Evolutionary conservation across 2,329 filamentous ascomycete genomes (phyloP).

Genomic region (Elsinoe ampelina): DNA sequence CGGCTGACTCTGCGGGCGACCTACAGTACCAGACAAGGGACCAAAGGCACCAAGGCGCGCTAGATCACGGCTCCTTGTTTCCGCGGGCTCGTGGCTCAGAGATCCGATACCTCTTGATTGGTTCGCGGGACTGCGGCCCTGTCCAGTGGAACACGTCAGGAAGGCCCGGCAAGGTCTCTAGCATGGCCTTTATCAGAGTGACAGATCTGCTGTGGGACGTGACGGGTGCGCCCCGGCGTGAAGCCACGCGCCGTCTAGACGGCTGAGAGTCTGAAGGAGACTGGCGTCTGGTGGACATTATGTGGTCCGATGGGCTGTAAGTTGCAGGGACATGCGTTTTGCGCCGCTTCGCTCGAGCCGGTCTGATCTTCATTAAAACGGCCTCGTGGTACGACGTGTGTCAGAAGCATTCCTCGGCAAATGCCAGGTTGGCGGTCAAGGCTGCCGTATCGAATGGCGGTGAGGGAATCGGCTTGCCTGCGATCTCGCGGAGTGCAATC

Average conservation of each 20-base stretch:
- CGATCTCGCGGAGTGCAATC: background rate
- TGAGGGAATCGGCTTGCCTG: background rate
- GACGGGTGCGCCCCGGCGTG: background rate
- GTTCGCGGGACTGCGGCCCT: constrained; percentile 10
- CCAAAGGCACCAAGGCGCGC: background rate
- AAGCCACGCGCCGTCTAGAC: background rate
- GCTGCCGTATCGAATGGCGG: constrained; percentile 3
- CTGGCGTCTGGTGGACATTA: background rate
- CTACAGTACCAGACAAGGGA: background rate
- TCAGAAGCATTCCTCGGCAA: constrained; percentile 5
- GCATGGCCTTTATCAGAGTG: background rate
- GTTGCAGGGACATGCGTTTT: background rate
- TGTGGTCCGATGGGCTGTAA: too few species aligned
- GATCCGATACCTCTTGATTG: constrained; percentile 6
- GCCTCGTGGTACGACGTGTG: background rate
- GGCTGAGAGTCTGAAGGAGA: background rate
- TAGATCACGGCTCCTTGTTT: constrained; percentile 5
- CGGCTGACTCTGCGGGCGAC: background rate
- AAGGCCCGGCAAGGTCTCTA: background rate
- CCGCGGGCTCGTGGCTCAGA: constrained; percentile 9
- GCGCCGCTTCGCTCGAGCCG: background rate
- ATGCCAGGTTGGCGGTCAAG: constrained; percentile 9
- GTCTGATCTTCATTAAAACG: constrained; percentile 6
- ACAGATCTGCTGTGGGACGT: constrained; percentile 7
- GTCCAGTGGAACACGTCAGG: constrained; percentile 7